Conservation (phyloP, 495 filamentous ascomycete species). For the Penicillium cataractarum region DNA sequence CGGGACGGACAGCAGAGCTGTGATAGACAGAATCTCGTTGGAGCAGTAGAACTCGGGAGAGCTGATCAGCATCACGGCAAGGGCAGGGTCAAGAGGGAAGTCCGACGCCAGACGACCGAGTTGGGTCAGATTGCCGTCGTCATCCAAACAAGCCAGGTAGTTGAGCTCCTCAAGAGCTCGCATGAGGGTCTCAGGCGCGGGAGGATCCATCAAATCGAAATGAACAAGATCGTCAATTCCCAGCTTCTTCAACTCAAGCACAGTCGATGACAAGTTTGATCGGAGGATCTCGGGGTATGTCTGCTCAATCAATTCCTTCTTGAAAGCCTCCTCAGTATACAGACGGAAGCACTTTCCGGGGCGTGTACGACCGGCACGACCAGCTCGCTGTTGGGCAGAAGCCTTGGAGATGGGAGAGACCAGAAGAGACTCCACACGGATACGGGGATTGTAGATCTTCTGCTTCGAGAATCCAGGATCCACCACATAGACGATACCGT, state of each 20-base stretch:
- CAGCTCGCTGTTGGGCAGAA: constrained; percentile 96
- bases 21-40: constrained; percentile 96
- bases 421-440: constrained; percentile 92
- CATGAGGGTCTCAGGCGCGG: constrained; percentile 98
- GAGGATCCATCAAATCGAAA: constrained; percentile 98
- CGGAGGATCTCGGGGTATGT: constrained; percentile 95
- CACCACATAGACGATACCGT: constrained; percentile 98
- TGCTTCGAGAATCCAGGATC: constrained; percentile 99
- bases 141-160: constrained; percentile 94
- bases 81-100: constrained; percentile 91
- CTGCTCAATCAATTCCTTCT: constrained; percentile 96
- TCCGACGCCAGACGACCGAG: constrained; percentile 89
- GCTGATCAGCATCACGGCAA: constrained; percentile 97
- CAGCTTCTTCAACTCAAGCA: constrained; percentile 96
- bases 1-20: constrained; percentile 89
- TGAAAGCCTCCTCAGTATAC: constrained; percentile 95
- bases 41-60: constrained; percentile 99
- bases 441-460: constrained; percentile 97
- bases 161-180: constrained; percentile 97
- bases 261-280: constrained; percentile 91
- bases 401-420: constrained; percentile 98
- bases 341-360: constrained; percentile 97
- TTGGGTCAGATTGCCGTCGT: constrained; percentile 87
- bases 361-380: constrained; percentile 96
- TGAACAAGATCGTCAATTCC: constrained; percentile 96